phyloP scores from a whole-genome alignment of 2,329 filamentous ascomycete species.

The Elsinoe perseae region DNA sequence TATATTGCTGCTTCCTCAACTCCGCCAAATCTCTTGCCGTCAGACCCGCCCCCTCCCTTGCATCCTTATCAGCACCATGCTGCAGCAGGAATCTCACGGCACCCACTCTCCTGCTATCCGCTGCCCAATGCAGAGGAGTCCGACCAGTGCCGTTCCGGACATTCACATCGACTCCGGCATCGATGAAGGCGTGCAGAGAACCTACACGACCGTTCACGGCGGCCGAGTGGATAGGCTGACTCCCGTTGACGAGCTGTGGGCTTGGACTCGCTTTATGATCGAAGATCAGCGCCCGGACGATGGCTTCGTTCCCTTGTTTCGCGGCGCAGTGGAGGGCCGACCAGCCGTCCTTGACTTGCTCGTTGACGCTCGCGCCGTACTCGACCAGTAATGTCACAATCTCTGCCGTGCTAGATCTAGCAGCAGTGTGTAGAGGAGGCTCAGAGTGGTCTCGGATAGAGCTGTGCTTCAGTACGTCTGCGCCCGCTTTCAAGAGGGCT shows the following conservation, averaged over 20 bases:
- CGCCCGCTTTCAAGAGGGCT: neutral
- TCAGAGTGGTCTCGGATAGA: neutral
- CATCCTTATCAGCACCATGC: neutral
- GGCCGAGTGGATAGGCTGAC: neutral
- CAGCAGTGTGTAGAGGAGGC: neutral
- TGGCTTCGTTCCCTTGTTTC: neutral
- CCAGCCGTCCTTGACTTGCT: neutral
- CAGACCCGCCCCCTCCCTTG: neutral
- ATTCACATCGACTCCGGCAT: neutral
- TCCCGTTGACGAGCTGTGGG: neutral
- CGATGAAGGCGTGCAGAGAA: neutral
- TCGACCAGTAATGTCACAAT: neutral
- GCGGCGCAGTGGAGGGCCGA: neutral
- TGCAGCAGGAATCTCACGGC: neutral
- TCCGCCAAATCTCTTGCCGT: slow-evolving; percentile 4
- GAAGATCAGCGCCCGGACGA: neutral
- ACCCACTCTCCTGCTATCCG: neutral
- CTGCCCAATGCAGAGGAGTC: neutral
- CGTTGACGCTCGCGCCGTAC: neutral
- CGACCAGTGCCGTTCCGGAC: neutral
- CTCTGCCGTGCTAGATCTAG: neutral
- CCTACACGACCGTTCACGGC: neutral
- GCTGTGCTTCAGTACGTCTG: neutral
- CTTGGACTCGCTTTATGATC: neutral
- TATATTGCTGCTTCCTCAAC: neutral